Percentiles rank a stretch among this genome's conserved stretches.
These are phyloP conservation scores for Lycium ferocissimum DNA, from an alignment of 257 asterid species.

Conservation along the genomic window DNA sequence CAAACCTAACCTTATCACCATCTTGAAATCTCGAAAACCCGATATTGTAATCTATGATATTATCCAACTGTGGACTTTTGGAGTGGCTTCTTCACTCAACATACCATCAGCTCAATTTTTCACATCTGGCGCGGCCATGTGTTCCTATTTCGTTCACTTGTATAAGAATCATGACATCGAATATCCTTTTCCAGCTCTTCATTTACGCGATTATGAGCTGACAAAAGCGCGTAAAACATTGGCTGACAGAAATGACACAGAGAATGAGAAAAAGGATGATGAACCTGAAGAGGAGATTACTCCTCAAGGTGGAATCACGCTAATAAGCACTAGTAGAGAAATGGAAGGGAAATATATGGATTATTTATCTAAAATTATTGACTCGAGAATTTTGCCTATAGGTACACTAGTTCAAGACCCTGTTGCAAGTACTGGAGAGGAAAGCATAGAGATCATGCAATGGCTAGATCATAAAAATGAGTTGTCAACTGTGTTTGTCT, in stretches of 20 bases:
- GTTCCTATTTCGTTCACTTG: conserved; percentile 46
- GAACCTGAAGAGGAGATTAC: conserved; percentile 24
- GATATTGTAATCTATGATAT: conserved; percentile 47
- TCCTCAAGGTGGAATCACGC: neutral
- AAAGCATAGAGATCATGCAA: neutral
- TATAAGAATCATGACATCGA: conserved; percentile 29
- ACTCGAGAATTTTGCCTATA: conserved; percentile 34
- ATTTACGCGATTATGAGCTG: conserved; percentile 41
- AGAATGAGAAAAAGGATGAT: neutral
- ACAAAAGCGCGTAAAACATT: conserved; percentile 19
- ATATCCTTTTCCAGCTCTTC: conserved; percentile 41
- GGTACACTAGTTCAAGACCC: conserved; percentile 48
- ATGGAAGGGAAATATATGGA: conserved; percentile 43
- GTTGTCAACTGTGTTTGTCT: conserved; percentile 44
- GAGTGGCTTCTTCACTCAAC: conserved; percentile 25
- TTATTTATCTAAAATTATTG: conserved; percentile 25
- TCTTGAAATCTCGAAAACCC: conserved; percentile 39
- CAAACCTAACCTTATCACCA: conserved; percentile 23
- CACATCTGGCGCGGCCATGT: conserved; percentile 47
- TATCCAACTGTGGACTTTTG: conserved; percentile 54
- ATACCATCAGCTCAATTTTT: conserved; percentile 52
- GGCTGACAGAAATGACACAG: too few species aligned
- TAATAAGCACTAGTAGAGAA: conserved; percentile 40
- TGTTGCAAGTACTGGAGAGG: neutral
- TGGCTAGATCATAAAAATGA: conserved; percentile 48